Evolutionary conservation across 768 basidiomycete species (phyloP), one percentile per base, ranked within the genome.

Genomic region (Hygrocybe coccinea): DNA sequence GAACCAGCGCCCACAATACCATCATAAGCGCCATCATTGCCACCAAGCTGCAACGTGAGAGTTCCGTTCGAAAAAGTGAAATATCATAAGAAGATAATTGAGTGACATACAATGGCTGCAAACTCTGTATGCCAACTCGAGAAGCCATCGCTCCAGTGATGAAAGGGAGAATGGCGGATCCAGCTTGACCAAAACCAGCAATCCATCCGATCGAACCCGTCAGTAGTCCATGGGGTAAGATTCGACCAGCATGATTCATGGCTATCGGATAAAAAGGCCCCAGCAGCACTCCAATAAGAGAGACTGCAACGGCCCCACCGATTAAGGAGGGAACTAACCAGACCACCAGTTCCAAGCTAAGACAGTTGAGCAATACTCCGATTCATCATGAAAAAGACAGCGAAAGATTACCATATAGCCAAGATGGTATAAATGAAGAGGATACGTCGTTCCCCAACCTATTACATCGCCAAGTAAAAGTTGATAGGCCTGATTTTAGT

Each of bases 231-330:
- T 76, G 76, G 5, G 91, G 91, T 8, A 94, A 68, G 51, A 91
- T 75, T 1, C 82, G 76, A 5, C 82, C 79, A 1, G 85, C 73
- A 43, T 87, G 80, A 64, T 86, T 88, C 81, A 92, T 83, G 8
- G 81, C 76, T 43, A 87, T 79, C 1, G 86, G 86, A 63, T 85
- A 89, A 72, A 89, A 81, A 2, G 87, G 87, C 0, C 87, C 89
- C n/a, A 91, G 73, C 21, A 89, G 67, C 8, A 89, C 47, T 15
- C 88, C 89, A 14, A 88, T 69, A 45, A 88, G 60, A 2, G 85
- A 77, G 21, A 89, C 76, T 0, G 84, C 81, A 3, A 89, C 74
- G 2, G 80, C 87, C 60, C 81, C 76, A 2, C 80, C 85, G 8
- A 87, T 71, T 14, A 89, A 71, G 5, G 81, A 84, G 21, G 84